phyloP scores from a whole-genome alignment of 257 asterid species.

The Solanum paucissectum region DNA sequence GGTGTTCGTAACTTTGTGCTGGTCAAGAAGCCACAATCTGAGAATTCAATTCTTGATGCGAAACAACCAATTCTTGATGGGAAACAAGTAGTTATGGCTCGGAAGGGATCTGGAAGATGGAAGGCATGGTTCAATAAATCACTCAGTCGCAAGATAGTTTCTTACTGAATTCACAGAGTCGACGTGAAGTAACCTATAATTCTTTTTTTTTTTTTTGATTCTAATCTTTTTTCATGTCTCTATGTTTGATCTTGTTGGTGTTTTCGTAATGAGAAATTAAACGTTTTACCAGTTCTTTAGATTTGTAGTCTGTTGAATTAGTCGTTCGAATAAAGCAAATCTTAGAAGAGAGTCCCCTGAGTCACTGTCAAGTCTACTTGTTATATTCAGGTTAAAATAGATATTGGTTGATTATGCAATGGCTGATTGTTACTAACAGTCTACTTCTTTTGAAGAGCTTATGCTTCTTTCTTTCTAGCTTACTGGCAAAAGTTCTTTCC shows the following conservation, averaged over 20 bases:
- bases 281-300: neutral
- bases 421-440: neutral
- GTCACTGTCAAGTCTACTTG: neutral
- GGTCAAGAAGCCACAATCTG: conserved; percentile 71
- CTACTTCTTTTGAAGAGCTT: neutral
- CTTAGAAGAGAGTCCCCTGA: neutral
- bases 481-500: neutral
- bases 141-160: conserved; percentile 45
- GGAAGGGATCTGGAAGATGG: conserved; percentile 52
- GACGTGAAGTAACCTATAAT: neutral
- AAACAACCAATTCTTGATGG: conserved; percentile 9
- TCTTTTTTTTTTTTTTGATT: neutral
- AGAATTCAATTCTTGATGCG: neutral
- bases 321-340: neutral
- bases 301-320: neutral
- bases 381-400: neutral
- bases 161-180: conserved; percentile 29
- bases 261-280: neutral
- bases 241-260: neutral
- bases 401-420: neutral
- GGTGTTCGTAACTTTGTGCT: conserved; percentile 80
- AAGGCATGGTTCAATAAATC: conserved; percentile 78
- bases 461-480: neutral
- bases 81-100: conserved; percentile 19
- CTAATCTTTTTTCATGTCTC: neutral